A percentile compares a stretch with the other conserved stretches of the same genome.
These are phyloP conservation scores for Vigna mungo DNA, from an alignment of 306 rosid species.

Conservation along the genomic window DNA sequence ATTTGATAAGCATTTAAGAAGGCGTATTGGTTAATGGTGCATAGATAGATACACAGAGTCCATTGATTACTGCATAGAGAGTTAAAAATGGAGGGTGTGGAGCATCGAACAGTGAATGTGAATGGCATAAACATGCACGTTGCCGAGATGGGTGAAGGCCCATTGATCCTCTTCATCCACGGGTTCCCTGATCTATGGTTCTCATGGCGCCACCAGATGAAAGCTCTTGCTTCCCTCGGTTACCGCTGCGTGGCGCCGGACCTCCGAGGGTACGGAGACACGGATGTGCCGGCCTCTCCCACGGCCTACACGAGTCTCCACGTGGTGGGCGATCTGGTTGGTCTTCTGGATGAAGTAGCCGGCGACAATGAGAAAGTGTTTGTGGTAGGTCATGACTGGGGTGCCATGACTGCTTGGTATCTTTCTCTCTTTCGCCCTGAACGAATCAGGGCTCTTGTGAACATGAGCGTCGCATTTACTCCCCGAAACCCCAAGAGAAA, in stretches of 20 bases:
- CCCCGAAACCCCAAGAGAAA: slow-evolving; percentile 68
- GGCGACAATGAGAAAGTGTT: slow-evolving; percentile 63
- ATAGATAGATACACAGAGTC: too few relatives aligned
- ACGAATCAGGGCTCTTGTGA: slow-evolving; percentile 67
- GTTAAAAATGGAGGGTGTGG: slow-evolving; percentile 53
- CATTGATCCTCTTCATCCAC: slow-evolving; percentile 74
- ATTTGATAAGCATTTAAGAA: too few relatives aligned
- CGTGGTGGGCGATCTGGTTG: slow-evolving; percentile 72
- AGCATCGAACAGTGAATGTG: slow-evolving; percentile 57
- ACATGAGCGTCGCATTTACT: slow-evolving; percentile 58
- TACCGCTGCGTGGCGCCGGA: slow-evolving; percentile 78
- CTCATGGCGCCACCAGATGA: slow-evolving; percentile 87
- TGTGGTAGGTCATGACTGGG: slow-evolving; percentile 93
- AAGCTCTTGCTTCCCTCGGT: slow-evolving; percentile 66
- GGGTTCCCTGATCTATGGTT: slow-evolving; percentile 91
- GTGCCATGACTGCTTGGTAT: slow-evolving; percentile 71
- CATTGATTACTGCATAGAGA: background rate
- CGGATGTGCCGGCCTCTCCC: slow-evolving; percentile 50
- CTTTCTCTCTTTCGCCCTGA: slow-evolving; percentile 76
- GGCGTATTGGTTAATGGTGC: too few relatives aligned
- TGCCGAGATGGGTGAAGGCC: slow-evolving; percentile 79
- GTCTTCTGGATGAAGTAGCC: slow-evolving; percentile 58
- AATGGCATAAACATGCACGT: slow-evolving; percentile 86
- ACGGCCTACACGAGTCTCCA: slow-evolving; percentile 63
- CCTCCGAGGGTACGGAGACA: slow-evolving; percentile 82